Evolutionary conservation across 768 basidiomycete genomes (phyloP).

Genomic region (Pulveroboletus frians): DNA sequence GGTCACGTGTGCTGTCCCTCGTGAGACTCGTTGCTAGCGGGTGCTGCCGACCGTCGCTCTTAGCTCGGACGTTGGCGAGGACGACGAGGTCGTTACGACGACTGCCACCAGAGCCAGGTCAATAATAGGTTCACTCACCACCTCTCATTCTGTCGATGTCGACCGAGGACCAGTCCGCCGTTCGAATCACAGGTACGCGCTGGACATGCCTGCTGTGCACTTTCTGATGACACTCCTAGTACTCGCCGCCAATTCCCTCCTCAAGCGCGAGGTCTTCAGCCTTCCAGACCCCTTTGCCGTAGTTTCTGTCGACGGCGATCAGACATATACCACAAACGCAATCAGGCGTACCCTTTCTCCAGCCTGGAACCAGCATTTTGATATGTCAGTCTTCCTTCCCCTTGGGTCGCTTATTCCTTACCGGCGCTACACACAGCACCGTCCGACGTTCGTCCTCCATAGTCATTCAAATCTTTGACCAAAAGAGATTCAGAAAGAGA

Average conservation of each 20-base stretch:
- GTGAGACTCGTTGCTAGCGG: too few relatives aligned
- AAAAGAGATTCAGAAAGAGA: slow-evolving; percentile 79
- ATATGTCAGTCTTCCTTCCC: slow-evolving; percentile 53
- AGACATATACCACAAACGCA: slow-evolving; percentile 72
- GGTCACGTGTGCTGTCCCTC: neutral
- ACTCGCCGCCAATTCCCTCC: slow-evolving; percentile 68
- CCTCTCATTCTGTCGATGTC: slow-evolving; percentile 20
- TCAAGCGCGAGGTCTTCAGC: slow-evolving; percentile 72
- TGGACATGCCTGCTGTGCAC: neutral
- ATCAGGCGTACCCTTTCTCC: slow-evolving; percentile 65
- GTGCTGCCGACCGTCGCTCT: too few relatives aligned
- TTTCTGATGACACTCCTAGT: slow-evolving; percentile 41
- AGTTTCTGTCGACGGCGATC: slow-evolving; percentile 79
- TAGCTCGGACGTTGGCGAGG: neutral
- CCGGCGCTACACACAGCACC: slow-evolving; percentile 36
- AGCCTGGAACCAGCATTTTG: slow-evolving; percentile 82
- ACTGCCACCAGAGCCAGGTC: too few relatives aligned
- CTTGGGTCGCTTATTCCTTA: slow-evolving; percentile 4
- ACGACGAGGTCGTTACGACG: neutral
- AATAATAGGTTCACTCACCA: too few relatives aligned
- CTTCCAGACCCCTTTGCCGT: slow-evolving; percentile 88
- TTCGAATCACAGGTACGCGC: slow-evolving; percentile 25
- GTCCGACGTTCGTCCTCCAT: slow-evolving; percentile 73
- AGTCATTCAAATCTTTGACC: slow-evolving; percentile 85
- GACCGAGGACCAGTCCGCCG: slow-evolving; percentile 10